Evolutionary conservation across 2,329 filamentous ascomycete genomes (phyloP).

Genomic region (Penicillium sp.): DNA sequence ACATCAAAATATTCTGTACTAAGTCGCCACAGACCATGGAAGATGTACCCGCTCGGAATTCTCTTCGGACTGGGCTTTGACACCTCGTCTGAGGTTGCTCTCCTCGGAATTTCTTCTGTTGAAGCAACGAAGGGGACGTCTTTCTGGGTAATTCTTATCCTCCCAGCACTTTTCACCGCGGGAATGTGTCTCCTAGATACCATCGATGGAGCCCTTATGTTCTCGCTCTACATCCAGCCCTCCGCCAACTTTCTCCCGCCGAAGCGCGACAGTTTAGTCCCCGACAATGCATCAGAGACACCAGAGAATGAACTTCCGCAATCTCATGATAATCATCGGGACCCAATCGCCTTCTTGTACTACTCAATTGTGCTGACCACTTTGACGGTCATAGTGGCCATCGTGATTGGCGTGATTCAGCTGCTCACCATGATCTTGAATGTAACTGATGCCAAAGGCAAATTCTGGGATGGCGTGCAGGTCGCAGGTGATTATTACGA

Average conservation of each 20-base stretch:
- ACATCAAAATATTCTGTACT: not conserved
- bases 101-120: constrained; percentile 85
- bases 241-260: constrained; percentile 40
- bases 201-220: constrained; percentile 90
- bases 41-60: constrained; percentile 89
- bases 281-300: constrained; percentile 15
- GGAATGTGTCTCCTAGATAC: constrained; percentile 97
- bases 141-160: constrained; percentile 91
- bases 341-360: constrained; percentile 86
- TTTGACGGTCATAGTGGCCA: constrained; percentile 78
- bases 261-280: constrained; percentile 21
- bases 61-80: constrained; percentile 93
- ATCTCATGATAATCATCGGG: constrained; percentile 56
- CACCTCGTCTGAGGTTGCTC: constrained; percentile 88
- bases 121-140: constrained; percentile 82
- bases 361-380: constrained; percentile 86
- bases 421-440: constrained; percentile 75
- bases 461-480: constrained; percentile 88
- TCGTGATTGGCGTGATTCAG: constrained; percentile 83
- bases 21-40: constrained; percentile 60
- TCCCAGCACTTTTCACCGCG: constrained; percentile 84
- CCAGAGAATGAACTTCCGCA: constrained; percentile 21
- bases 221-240: constrained; percentile 75
- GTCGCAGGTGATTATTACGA: constrained; percentile 77
- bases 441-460: constrained; percentile 68